Evolutionary conservation across 1,139 yeast species (phyloP).

Genomic region (Hemisphaericaspora lyxosophila): DNA sequence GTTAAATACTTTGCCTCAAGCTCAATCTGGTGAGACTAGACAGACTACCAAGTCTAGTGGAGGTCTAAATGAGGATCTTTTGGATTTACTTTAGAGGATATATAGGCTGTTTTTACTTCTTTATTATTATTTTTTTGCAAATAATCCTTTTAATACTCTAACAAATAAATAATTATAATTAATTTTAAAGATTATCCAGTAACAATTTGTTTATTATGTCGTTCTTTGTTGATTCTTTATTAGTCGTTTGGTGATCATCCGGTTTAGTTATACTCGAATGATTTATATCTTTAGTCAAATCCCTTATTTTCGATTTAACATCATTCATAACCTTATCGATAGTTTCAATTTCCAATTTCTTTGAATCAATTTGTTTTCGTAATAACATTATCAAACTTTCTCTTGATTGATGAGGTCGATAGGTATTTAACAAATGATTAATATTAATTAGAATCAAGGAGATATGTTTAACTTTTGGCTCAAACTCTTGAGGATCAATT

Average conservation of each 20-base stretch:
- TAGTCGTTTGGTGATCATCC: conserved; percentile 14
- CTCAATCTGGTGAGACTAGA: conserved; percentile 6
- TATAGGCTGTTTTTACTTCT: background rate
- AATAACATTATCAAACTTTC: conserved; percentile 74
- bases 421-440: conserved; percentile 80
- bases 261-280: conserved; percentile 45
- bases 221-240: conserved; percentile 9
- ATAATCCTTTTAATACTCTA: background rate
- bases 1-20: conserved; percentile 27
- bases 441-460: conserved; percentile 76
- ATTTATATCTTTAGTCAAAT: conserved; percentile 28
- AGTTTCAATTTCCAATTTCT: conserved; percentile 50
- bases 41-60: conserved; percentile 10
- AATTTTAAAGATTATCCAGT: conserved; percentile 5
- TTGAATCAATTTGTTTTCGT: conserved; percentile 59
- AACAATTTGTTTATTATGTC: conserved; percentile 18
- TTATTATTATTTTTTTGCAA: background rate
- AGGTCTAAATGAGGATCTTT: conserved; percentile 45
- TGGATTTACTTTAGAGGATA: conserved; percentile 58
- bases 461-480: conserved; percentile 65
- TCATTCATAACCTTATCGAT: conserved; percentile 48
- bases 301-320: conserved; percentile 41
- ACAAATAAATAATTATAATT: background rate
- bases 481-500: conserved; percentile 65
- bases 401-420: conserved; percentile 85